Evolutionary conservation across 1,139 yeast genomes (phyloP).

Genomic region (Candida dubliniensis): DNA sequence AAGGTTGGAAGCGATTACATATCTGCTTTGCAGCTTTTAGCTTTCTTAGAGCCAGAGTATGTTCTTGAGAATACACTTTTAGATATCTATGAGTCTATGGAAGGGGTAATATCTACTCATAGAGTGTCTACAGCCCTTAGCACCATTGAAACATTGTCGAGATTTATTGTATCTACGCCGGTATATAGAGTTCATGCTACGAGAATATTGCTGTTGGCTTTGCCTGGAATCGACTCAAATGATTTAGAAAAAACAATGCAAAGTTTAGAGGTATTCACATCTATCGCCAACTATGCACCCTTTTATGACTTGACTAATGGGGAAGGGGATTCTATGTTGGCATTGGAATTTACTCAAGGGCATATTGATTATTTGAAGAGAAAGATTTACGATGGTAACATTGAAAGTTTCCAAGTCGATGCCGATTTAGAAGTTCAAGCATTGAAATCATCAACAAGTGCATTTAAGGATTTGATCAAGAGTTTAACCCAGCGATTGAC

Average conservation of each 20-base stretch:
- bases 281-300: conserved; percentile 74
- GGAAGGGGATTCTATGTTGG: conserved; percentile 51
- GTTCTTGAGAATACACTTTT: conserved; percentile 66
- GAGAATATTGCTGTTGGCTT: conserved; percentile 63
- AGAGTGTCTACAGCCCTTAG: conserved; percentile 74
- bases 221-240: conserved; percentile 87
- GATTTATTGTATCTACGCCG: conserved; percentile 67
- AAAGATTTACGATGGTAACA: conserved; percentile 22
- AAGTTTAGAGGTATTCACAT: conserved; percentile 69
- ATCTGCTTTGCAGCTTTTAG: conserved; percentile 60
- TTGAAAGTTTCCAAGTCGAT: conserved; percentile 29
- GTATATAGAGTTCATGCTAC: conserved; percentile 77
- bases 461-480: conserved; percentile 62
- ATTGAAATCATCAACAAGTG: conserved; percentile 70
- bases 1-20: conserved; percentile 61
- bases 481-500: conserved; percentile 62
- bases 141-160: conserved; percentile 62
- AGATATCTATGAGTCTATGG: conserved; percentile 82
- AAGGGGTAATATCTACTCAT: conserved; percentile 80
- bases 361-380: conserved; percentile 56
- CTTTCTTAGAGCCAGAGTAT: conserved; percentile 59
- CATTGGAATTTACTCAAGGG: conserved; percentile 69
- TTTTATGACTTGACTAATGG: conserved; percentile 53
- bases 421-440: conserved; percentile 53
- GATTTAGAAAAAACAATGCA: conserved; percentile 75